phyloP scores from a whole-genome alignment of 768 basidiomycete genomes.

The Clitopilus hobsonii region DNA sequence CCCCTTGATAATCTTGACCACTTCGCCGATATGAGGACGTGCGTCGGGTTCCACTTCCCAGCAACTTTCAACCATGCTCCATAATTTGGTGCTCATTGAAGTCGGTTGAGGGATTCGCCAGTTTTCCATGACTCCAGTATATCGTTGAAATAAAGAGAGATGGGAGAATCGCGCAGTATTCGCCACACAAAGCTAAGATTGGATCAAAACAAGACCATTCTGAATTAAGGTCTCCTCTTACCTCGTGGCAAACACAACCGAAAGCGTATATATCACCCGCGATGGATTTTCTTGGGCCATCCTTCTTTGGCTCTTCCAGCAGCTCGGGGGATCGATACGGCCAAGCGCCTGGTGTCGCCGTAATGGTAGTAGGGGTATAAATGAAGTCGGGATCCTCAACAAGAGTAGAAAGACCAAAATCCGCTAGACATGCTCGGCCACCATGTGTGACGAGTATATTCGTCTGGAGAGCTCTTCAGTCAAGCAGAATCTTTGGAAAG shows the following conservation, averaged over 20 bases:
- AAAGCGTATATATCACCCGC: constrained; percentile 28
- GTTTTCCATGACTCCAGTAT: constrained; percentile 13
- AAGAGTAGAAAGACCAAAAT: constrained; percentile 15
- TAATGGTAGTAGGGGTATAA: constrained; percentile 6
- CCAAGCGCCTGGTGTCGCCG: constrained; percentile 6
- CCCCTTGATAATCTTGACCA: background rate
- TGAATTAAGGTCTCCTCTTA: constrained; percentile 1
- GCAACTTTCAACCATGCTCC: constrained; percentile 19
- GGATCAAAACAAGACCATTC: constrained; percentile 9
- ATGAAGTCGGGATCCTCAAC: constrained; percentile 9
- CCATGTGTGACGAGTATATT: constrained; percentile 13
- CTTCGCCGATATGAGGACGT: background rate
- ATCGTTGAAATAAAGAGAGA: constrained; percentile 14
- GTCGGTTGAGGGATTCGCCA: constrained; percentile 5
- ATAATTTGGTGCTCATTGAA: constrained; percentile 19
- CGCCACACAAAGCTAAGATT: constrained; percentile 17
- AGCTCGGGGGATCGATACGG: constrained; percentile 14
- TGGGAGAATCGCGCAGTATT: constrained; percentile 5
- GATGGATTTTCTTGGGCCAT: constrained; percentile 8
- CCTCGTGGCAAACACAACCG: constrained; percentile 28
- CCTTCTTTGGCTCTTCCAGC: constrained; percentile 4
- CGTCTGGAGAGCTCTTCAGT: background rate
- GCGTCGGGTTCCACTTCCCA: background rate
- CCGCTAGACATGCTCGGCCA: constrained; percentile 12
- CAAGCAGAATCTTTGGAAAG: background rate